Evolutionary conservation across 805 yeast species (phyloP).

Genomic region (Starmerella sp.): DNA sequence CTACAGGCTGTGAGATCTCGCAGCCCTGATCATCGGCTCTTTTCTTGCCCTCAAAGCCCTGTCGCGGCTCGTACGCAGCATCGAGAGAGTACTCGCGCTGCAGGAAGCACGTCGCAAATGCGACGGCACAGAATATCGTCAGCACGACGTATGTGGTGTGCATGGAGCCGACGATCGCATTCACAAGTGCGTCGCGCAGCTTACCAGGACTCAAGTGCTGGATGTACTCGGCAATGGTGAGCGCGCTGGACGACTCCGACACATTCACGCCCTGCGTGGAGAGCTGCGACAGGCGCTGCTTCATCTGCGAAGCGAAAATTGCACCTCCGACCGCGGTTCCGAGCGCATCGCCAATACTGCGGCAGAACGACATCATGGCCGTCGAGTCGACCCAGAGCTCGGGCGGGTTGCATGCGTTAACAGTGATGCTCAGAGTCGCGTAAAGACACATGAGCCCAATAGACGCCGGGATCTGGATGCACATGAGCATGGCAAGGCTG

Average conservation of each 20-base stretch:
- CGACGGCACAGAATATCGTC: slow-evolving; percentile 20
- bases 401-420: slow-evolving; percentile 26
- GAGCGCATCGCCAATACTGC: slow-evolving; percentile 26
- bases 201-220: slow-evolving; percentile 11
- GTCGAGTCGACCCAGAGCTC: slow-evolving; percentile 26
- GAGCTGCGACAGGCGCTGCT: slow-evolving; percentile 8
- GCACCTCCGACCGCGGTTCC: slow-evolving; percentile 30
- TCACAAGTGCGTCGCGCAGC: slow-evolving; percentile 5
- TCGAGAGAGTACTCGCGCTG: slow-evolving; percentile 25
- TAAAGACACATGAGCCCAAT: slow-evolving; percentile 38
- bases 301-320: slow-evolving; percentile 23
- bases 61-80: slow-evolving; percentile 19
- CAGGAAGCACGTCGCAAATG: slow-evolving; percentile 16
- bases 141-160: slow-evolving; percentile 18
- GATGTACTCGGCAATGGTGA: slow-evolving; percentile 18
- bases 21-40: neutral
- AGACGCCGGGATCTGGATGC: slow-evolving; percentile 38
- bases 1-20: neutral
- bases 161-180: slow-evolving; percentile 20
- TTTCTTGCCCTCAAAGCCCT: slow-evolving; percentile 9
- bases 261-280: slow-evolving; percentile 7
- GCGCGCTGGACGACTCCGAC: slow-evolving; percentile 18
- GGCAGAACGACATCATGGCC: slow-evolving; percentile 25
- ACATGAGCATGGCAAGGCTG: slow-evolving; percentile 32
- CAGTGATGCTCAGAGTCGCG: slow-evolving; percentile 31